Conservation (phyloP, 495 filamentous ascomycete genomes). For the Hyaloscypha bicolor region DNA sequence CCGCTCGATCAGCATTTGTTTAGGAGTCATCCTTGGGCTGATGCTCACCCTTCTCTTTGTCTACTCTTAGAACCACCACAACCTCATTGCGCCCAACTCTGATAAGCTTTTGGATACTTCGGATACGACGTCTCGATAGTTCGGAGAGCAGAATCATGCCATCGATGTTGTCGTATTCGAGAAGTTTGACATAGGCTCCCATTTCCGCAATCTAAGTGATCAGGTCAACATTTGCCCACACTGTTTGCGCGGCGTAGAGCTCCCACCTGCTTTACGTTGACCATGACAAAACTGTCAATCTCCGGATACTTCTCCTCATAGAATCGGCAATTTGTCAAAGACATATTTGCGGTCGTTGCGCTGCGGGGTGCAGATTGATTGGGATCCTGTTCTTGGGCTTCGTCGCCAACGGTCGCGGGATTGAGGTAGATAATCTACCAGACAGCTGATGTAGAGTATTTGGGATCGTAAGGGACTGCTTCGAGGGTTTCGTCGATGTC, state of each 20-base stretch:
- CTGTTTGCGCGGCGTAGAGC: background rate
- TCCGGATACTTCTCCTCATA: conserved; percentile 99
- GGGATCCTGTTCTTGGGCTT: background rate
- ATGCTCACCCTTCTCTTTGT: conserved; percentile 91
- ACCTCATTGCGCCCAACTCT: conserved; percentile 97
- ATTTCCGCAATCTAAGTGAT: conserved; percentile 87
- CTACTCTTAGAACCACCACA: conserved; percentile 94
- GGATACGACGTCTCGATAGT: conserved; percentile 92
- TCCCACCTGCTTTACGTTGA: conserved; percentile 90
- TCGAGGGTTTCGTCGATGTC: conserved; percentile 4
- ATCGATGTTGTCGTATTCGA: conserved; percentile 99
- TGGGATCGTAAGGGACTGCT: background rate
- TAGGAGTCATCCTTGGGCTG: background rate
- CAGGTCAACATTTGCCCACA: conserved; percentile 4
- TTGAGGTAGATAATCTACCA: background rate
- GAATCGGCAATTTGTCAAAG: conserved; percentile 96
- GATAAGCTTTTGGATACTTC: conserved; percentile 98
- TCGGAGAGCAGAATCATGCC: conserved; percentile 99
- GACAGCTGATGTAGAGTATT: background rate
- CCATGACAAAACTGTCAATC: conserved; percentile 99
- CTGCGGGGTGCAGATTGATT: conserved; percentile 19
- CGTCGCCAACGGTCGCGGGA: conserved; percentile 7
- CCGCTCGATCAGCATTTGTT: conserved; percentile 16
- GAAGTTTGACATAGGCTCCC: conserved; percentile 98
- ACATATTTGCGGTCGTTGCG: conserved; percentile 63